Conservation (phyloP, 202 grass and related monocot species). For the Schoenoplectus triqueter region DNA sequence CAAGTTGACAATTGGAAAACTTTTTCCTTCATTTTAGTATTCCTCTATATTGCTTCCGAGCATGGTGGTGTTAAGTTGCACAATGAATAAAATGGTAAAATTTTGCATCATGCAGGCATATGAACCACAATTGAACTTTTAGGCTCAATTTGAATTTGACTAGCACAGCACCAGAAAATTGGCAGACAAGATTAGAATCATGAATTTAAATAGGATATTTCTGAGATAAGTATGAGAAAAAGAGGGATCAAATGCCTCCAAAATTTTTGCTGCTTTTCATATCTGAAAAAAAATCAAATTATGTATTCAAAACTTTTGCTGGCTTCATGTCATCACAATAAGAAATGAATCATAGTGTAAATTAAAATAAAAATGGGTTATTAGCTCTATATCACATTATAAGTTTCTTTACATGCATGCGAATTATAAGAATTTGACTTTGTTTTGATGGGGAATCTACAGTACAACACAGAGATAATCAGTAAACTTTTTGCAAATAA, state of each 20-base stretch:
- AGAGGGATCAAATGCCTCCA: slow-evolving; percentile 8
- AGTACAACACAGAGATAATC: neutral
- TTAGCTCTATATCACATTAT: neutral
- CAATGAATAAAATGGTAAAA: neutral
- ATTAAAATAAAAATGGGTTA: neutral
- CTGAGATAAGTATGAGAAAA: neutral
- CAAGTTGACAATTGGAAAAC: neutral
- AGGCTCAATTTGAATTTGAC: neutral
- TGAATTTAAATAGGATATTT: neutral
- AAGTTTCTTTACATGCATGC: neutral
- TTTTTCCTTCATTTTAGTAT: neutral
- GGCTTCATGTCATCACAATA: too few species aligned
- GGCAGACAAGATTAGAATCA: neutral
- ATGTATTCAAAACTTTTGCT: neutral
- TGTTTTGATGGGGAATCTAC: neutral
- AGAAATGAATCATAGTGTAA: too few species aligned
- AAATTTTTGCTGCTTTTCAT: neutral
- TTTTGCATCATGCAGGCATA: neutral
- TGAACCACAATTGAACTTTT: neutral
- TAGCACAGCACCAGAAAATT: neutral
- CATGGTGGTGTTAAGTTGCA: slow-evolving; percentile 11
- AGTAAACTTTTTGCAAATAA: neutral
- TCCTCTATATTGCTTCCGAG: neutral
- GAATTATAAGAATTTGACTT: neutral
- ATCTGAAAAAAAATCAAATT: neutral